Evolutionary conservation across 495 filamentous ascomycete species (phyloP), one percentile per base, ranked within the genome.

Genomic region (Aspergillus sparsus): DNA sequence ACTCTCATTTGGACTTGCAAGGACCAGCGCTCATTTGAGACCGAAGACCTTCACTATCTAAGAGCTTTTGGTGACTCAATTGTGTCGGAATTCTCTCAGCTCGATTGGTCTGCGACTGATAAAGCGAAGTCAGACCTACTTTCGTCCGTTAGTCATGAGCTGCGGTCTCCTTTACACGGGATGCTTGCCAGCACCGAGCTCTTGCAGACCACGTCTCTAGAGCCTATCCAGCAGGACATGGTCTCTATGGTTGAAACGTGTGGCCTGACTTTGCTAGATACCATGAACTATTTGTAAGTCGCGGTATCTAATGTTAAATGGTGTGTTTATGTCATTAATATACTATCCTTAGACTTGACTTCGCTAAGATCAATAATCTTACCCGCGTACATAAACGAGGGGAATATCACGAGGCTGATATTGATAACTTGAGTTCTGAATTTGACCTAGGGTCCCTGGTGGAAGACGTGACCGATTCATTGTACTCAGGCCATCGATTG

Each of bases 141-240:
- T 34, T 85, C 85, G 0, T 88, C 84, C 10, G 81, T 92, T 31
- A 89, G 85, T 34, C 89, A 92, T 66, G 89, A 92, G 61, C 75
- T 92, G 16, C 82, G 89, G 0, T 88, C 83, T 0, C 89, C 89
- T 0, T 69, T 92, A 13, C 87, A 90, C 61, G 87, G 87, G 4
- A 86, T 89, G 50, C 66, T 89, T 1, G 85, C 84, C 0, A 84
- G 80, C 63, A 78, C 83, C 1, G 87, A 91, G 68, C 77, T 92
- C 36, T 65, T 92, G 7, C 76, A 83, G 27, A 80, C 83, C 10
- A 83, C 79, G 0, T 61, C 74, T 15, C 72, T 85, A 5, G 74
- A 82, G 37, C 67, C 71, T 6, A 74, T 78, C 32, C 84, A 88
- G 49, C 73, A 71, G 32, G 82, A 83, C 34, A 84, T 85, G 62